Evolutionary conservation across 2,329 filamentous ascomycete genomes (phyloP).

Genomic region (Calonectria pteridis): DNA sequence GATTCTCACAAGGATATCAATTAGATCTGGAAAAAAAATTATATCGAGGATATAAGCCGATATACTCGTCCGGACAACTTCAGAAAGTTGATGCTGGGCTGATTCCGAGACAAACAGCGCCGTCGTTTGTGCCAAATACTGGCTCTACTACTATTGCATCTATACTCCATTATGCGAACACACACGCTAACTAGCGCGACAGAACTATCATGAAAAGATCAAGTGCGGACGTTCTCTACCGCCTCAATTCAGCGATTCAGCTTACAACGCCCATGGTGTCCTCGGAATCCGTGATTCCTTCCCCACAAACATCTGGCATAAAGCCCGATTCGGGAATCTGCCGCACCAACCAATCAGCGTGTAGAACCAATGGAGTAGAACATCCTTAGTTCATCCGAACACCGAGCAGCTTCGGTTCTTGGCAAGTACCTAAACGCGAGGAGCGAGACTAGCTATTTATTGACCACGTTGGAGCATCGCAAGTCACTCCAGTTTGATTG

Average conservation of each 20-base stretch:
- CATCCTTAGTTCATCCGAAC: conserved; percentile 21
- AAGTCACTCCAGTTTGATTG: not conserved
- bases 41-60: not conserved
- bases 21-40: not conserved
- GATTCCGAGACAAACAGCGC: not conserved
- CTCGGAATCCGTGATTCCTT: conserved; percentile 2
- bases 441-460: conserved; percentile 16
- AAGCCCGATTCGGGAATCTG: not conserved
- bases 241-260: not conserved
- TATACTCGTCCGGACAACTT: not conserved
- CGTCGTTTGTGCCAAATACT: not conserved
- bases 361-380: not conserved
- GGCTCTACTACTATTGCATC: not conserved
- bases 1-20: not conserved
- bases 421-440: conserved; percentile 16
- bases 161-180: not conserved
- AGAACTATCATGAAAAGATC: not conserved
- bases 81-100: not conserved
- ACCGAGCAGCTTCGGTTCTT: conserved; percentile 22
- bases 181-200: not conserved
- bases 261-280: not conserved
- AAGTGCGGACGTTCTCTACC: not conserved
- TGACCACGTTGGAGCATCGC: conserved; percentile 6
- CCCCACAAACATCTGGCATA: not conserved
- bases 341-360: conserved; percentile 10